These are phyloP conservation scores for Pontederia paniculata DNA, from an alignment of 176 grass and related monocot genomes.

Conservation along the genomic window DNA sequence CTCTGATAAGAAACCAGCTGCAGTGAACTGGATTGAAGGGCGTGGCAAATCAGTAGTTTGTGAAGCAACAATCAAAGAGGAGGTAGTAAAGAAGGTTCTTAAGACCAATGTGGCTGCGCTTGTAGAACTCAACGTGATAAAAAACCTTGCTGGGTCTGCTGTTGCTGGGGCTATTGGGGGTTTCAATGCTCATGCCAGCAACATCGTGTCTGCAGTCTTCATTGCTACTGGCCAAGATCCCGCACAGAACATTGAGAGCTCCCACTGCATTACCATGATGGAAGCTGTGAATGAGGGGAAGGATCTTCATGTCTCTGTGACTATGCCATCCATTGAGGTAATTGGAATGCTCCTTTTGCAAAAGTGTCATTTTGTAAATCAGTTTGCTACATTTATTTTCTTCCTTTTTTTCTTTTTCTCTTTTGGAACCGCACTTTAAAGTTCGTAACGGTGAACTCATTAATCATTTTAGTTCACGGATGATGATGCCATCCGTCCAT, in stretches of 20 bases:
- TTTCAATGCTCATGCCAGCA: slow-evolving; percentile 13
- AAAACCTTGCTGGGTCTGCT: slow-evolving; percentile 9
- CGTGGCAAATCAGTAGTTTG: slow-evolving; percentile 6
- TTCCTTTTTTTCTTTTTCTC: neutral
- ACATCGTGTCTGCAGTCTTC: neutral
- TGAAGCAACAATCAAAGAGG: neutral
- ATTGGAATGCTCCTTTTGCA: neutral
- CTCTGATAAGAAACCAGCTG: slow-evolving; percentile 8
- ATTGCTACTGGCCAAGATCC: slow-evolving; percentile 14
- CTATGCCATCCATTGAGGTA: slow-evolving; percentile 12
- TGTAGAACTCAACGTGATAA: slow-evolving; percentile 9
- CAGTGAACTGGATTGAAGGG: slow-evolving; percentile 8
- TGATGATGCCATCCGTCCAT: too few relatives aligned
- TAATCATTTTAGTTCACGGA: too few relatives aligned
- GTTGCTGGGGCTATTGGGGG: slow-evolving; percentile 4
- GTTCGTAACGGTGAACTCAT: too few relatives aligned
- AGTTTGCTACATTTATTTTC: neutral
- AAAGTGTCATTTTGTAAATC: neutral
- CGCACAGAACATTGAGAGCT: slow-evolving; percentile 3
- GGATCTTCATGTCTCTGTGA: slow-evolving; percentile 10
- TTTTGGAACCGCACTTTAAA: neutral
- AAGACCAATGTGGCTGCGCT: neutral
- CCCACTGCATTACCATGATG: slow-evolving; percentile 8
- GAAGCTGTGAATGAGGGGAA: slow-evolving; percentile 4
- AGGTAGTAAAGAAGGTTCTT: slow-evolving; percentile 4